Conservation (phyloP, 257 asterid species). For the Solanum virginianum region DNA sequence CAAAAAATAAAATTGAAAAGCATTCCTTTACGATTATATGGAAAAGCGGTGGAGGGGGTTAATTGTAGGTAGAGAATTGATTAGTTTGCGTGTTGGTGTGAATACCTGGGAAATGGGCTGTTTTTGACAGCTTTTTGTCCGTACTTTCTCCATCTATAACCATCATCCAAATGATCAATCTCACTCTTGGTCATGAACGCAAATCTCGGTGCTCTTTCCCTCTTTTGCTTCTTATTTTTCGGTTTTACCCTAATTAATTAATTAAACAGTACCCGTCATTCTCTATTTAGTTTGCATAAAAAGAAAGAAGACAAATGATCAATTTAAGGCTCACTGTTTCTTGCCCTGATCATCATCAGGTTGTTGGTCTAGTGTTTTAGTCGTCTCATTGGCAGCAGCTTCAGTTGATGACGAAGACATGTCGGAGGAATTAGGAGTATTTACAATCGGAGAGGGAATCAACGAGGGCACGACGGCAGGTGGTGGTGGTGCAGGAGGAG, state of each 20-base stretch:
- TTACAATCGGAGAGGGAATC: slow-evolving; percentile 8
- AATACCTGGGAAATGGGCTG: slow-evolving; percentile 84
- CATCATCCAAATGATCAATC: slow-evolving; percentile 87
- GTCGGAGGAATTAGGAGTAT: slow-evolving; percentile 28
- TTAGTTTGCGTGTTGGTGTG: background rate
- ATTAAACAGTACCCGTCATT: background rate
- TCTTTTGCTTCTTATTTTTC: slow-evolving; percentile 61
- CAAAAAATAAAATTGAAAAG: background rate
- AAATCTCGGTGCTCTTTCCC: slow-evolving; percentile 71
- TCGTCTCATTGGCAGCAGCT: slow-evolving; percentile 22
- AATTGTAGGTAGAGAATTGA: background rate
- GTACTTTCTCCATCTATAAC: slow-evolving; percentile 93
- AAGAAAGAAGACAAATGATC: background rate
- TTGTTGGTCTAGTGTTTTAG: slow-evolving; percentile 4
- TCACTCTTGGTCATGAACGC: slow-evolving; percentile 96
- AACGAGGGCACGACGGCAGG: background rate
- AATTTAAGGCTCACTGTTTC: slow-evolving; percentile 24
- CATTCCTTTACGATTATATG: background rate
- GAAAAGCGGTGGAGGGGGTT: background rate
- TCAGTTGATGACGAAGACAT: slow-evolving; percentile 62
- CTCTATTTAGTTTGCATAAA: background rate
- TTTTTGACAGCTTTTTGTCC: slow-evolving; percentile 93
- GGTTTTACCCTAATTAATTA: slow-evolving; percentile 37
- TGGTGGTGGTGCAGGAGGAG: background rate
- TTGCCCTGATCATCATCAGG: slow-evolving; percentile 26